A percentile compares a stretch with the other conserved stretches of the same genome.
These are phyloP conservation scores for Hyphopichia khmerensis DNA, from an alignment of 1,139 yeast species.

Conservation along the genomic window DNA sequence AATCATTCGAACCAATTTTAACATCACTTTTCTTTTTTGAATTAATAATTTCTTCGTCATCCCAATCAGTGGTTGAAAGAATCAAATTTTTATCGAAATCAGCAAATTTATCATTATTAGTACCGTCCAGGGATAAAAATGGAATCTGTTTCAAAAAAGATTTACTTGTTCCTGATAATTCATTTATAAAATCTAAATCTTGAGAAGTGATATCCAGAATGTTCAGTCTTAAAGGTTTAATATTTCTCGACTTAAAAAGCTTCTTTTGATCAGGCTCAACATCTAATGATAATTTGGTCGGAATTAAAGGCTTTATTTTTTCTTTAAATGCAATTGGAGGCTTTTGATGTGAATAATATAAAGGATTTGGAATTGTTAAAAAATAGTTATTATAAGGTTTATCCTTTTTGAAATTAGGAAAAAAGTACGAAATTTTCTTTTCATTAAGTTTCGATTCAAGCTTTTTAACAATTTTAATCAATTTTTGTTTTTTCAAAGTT, in stretches of 20 bases:
- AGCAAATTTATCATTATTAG: conserved; percentile 36
- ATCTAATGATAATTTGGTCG: conserved; percentile 52
- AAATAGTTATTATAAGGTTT: conserved; percentile 64
- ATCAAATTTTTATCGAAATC: conserved; percentile 58
- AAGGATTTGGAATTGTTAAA: conserved; percentile 64
- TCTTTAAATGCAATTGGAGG: conserved; percentile 47
- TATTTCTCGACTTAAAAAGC: conserved; percentile 34
- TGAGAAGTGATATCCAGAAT: conserved; percentile 26
- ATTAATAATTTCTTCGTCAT: conserved; percentile 63
- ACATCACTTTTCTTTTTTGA: conserved; percentile 18
- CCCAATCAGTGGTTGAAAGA: conserved; percentile 83
- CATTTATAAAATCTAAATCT: conserved; percentile 33
- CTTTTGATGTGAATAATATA: conserved; percentile 48
- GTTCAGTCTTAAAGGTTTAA: conserved; percentile 4
- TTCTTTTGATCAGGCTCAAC: conserved; percentile 48
- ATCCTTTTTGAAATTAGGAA: conserved; percentile 60
- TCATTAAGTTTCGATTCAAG: conserved; percentile 32
- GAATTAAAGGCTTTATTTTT: conserved; percentile 56
- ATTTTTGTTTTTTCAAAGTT: conserved; percentile 21
- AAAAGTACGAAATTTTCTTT: conserved; percentile 47
- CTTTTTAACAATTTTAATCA: conserved; percentile 27
- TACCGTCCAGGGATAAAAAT: conserved; percentile 36
- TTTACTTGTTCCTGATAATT: conserved; percentile 19
- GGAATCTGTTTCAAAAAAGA: conserved; percentile 25
- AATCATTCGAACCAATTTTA: conserved; percentile 11